A percentile compares a stretch with the other conserved stretches of the same genome.
These are phyloP conservation scores for Alternaria arborescens DNA, from an alignment of 2,329 filamentous ascomycete genomes.

Conservation along the genomic window DNA sequence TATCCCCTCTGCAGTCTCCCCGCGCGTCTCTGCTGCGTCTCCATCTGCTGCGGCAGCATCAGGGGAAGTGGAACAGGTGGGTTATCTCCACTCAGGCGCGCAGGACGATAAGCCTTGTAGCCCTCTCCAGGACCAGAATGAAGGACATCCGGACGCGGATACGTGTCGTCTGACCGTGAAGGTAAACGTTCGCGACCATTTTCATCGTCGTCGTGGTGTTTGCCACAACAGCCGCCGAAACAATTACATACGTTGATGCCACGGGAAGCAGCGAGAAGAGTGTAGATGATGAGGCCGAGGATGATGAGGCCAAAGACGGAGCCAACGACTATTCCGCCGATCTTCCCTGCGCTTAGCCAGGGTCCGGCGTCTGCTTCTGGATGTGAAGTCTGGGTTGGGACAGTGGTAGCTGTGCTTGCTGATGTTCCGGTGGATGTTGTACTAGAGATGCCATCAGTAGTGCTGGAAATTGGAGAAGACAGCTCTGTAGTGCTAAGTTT, in stretches of 20 bases:
- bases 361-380: background rate
- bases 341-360: constrained; percentile 3
- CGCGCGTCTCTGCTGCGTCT: background rate
- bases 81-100: background rate
- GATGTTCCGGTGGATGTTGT: background rate
- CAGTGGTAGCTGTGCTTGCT: background rate
- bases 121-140: background rate
- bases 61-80: background rate
- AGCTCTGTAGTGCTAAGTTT: background rate
- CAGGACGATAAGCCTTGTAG: background rate
- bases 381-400: background rate
- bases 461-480: background rate
- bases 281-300: constrained; percentile 4
- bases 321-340: constrained; percentile 4
- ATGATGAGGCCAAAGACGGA: constrained; percentile 10
- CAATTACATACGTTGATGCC: constrained; percentile 19
- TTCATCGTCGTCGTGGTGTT: background rate
- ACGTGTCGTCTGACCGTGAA: constrained; percentile 4
- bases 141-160: background rate
- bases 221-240: constrained; percentile 2
- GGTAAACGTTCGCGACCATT: background rate
- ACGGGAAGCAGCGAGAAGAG: constrained; percentile 2
- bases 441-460: background rate
- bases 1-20: background rate
- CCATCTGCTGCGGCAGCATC: background rate